Conservation (phyloP, 176 grass and related monocot genomes). For the barley (Hordeum vulgare) region MorexV3_pseudomolecules_assembly NC_058523.1:8473407-8473906, state of each 20-base stretch:
- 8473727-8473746: conserved; percentile 82
- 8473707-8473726: conserved; percentile 91
- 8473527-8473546: conserved; percentile 82
- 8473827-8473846: neutral
- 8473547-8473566: conserved; percentile 7
- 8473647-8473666: conserved; percentile 46
- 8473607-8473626: neutral
- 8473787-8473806: conserved; percentile 59
- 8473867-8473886: neutral
- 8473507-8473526: conserved; percentile 89
- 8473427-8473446: neutral
- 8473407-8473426: neutral
- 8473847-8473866: neutral
- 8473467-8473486: conserved; percentile 44
- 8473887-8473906: too few relatives aligned
- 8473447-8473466: neutral
- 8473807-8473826: conserved; percentile 23
- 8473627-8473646: neutral
- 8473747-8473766: conserved; percentile 33
- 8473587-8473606: too few relatives aligned
- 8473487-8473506: conserved; percentile 91
- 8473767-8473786: conserved; percentile 40
- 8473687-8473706: conserved; percentile 76
- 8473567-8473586: neutral
- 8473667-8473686: conserved; percentile 80